Percentiles rank a stretch among this genome's conserved stretches.
phyloP scores from a whole-genome alignment of 2,329 filamentous ascomycete species.

The Colletotrichum sp. region DNA sequence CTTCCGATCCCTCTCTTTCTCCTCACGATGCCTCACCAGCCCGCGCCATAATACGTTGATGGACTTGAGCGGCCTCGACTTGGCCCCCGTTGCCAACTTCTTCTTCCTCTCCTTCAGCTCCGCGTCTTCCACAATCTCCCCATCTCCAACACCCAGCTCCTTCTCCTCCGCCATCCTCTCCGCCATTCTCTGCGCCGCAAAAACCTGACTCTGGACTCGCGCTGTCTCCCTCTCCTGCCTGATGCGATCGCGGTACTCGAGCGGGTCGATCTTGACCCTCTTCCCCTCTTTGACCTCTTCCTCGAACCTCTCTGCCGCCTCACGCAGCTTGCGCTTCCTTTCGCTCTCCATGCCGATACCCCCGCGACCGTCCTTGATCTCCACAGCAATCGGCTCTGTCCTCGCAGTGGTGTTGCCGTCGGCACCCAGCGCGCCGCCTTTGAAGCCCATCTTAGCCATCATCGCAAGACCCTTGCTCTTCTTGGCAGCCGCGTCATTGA shows the following conservation, averaged over 20 bases:
- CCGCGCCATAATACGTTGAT: conserved; percentile 83
- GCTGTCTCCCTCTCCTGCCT: conserved; percentile 72
- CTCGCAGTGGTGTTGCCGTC: conserved; percentile 40
- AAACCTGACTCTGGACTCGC: conserved; percentile 71
- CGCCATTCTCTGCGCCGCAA: conserved; percentile 81
- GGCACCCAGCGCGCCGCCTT: conserved; percentile 76
- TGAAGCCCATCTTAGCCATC: conserved; percentile 97
- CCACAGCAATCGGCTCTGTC: conserved; percentile 76
- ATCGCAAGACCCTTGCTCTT: conserved; percentile 90
- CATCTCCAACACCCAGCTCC: conserved; percentile 16
- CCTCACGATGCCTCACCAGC: conserved; percentile 71
- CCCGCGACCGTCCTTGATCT: conserved; percentile 78
- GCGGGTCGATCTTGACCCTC: conserved; percentile 67
- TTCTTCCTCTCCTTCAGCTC: conserved; percentile 24
- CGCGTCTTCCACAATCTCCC: neutral
- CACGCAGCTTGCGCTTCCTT: conserved; percentile 76
- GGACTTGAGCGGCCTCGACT: conserved; percentile 61
- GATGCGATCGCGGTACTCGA: conserved; percentile 76
- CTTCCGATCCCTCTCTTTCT: conserved; percentile 70
- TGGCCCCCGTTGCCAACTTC: conserved; percentile 36
- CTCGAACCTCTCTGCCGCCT: conserved; percentile 58
- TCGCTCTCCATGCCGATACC: conserved; percentile 87
- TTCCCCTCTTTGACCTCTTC: conserved; percentile 57
- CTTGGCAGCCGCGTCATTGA: conserved; percentile 60
- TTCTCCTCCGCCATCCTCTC: conserved; percentile 74